Evolutionary conservation across 495 filamentous ascomycete species (phyloP).

Genomic region (Podospora pseudocomata): DNA sequence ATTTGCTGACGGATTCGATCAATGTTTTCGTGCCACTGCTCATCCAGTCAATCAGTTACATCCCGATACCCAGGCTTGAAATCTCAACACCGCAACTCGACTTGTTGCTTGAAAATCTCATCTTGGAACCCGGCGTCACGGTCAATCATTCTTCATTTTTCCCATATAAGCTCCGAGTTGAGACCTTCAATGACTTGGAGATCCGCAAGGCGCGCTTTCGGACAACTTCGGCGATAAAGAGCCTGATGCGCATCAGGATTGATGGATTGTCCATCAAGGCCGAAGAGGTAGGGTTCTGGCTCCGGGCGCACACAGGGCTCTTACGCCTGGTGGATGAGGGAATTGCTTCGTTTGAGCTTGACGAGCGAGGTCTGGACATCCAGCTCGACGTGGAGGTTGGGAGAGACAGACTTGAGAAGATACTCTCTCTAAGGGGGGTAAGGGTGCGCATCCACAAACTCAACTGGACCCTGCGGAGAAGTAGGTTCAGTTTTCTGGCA

Average conservation of each 20-base stretch:
- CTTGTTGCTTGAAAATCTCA: constrained; percentile 82
- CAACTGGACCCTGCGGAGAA: constrained; percentile 68
- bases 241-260: constrained; percentile 69
- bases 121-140: constrained; percentile 82
- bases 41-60: constrained; percentile 72
- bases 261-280: constrained; percentile 78
- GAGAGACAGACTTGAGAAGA: constrained; percentile 67
- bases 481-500: constrained; percentile 68
- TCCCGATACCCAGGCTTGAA: constrained; percentile 85
- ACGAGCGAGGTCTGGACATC: constrained; percentile 82
- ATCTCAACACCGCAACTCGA: constrained; percentile 78
- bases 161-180: constrained; percentile 73
- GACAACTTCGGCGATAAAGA: constrained; percentile 62
- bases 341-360: constrained; percentile 77
- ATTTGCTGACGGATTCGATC: constrained; percentile 68
- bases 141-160: constrained; percentile 87
- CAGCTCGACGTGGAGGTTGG: constrained; percentile 77
- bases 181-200: constrained; percentile 81
- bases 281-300: constrained; percentile 78
- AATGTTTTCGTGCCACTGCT: constrained; percentile 77
- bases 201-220: constrained; percentile 74
- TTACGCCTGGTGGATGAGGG: constrained; percentile 73
- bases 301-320: constrained; percentile 61
- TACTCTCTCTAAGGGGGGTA: constrained; percentile 72
- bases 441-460: constrained; percentile 82